Evolutionary conservation across 495 filamentous ascomycete genomes (phyloP).

Genomic region (Aspergillus panamensis): DNA sequence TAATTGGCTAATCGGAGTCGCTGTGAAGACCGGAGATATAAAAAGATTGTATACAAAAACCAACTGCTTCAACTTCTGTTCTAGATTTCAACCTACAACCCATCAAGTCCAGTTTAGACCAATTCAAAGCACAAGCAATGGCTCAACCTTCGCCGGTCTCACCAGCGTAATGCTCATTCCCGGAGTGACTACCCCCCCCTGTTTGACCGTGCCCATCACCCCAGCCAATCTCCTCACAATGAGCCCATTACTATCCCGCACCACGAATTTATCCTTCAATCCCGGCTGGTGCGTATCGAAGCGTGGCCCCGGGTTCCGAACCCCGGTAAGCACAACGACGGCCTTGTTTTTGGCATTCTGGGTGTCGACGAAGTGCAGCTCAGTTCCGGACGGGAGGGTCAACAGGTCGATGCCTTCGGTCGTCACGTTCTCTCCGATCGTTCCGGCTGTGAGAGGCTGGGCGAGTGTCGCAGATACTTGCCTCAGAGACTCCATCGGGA

Average conservation of each 20-base stretch:
- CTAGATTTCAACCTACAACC: too few relatives aligned
- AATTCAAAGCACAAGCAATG: constrained; percentile 2
- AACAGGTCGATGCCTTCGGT: constrained; percentile 11
- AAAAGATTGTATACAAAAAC: too few relatives aligned
- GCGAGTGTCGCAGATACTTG: background rate
- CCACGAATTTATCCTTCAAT: constrained; percentile 10
- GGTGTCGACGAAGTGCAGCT: constrained; percentile 6
- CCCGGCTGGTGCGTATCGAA: constrained; percentile 9
- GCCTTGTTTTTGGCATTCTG: background rate
- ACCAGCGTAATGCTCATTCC: constrained; percentile 7
- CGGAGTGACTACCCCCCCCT: constrained; percentile 1
- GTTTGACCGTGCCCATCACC: constrained; percentile 12
- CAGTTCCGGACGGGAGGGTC: background rate
- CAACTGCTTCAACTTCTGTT: too few relatives aligned
- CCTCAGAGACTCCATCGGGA: constrained; percentile 8
- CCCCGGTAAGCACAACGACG: constrained; percentile 2
- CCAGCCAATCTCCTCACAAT: constrained; percentile 13
- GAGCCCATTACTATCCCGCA: background rate
- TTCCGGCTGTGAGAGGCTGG: background rate
- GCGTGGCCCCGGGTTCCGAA: constrained; percentile 11
- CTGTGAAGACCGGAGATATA: too few relatives aligned
- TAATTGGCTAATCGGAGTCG: too few relatives aligned
- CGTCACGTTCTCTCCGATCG: constrained; percentile 13
- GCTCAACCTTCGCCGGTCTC: background rate
- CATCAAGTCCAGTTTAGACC: background rate